Evolutionary conservation across 2,329 filamentous ascomycete genomes (phyloP), one percentile per base, ranked within the genome.

Genomic region (Penicillium sp.): DNA sequence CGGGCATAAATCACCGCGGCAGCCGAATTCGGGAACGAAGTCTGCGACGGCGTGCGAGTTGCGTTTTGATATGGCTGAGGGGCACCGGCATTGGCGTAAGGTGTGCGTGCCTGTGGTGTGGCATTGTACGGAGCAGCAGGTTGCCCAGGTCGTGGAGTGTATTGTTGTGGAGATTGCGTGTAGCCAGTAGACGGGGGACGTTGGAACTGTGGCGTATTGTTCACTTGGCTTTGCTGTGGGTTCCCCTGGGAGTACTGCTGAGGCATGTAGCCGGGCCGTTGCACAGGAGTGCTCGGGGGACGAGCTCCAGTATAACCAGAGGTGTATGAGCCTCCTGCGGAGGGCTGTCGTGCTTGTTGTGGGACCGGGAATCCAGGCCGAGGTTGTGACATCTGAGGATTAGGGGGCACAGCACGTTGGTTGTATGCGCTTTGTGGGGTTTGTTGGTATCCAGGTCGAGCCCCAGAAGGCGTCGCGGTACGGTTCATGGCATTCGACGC

Each of bases 181-280:
- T 72, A 77, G 51, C 78, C 77, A 55, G 80, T 81, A 54, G 73
- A 73, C 15, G 66, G 63, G 19, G 77, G 69, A 17, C 80, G 76
- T 65, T 80, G 79, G 62, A 78, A 79, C 61, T 78, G 79, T 47
- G 73, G 74, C n/a, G 74, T 72, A 51, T 75, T 75, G 54, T 68
- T 74, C 28, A 65, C 71, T 57, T 75, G 75, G 59, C 62, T 74
- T 64, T 74, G 79, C 63, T 75, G 75, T 15, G 72, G 70, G 10
- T 62, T 71, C 24, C 70, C 58, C 56, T 77, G 73, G 38, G 76
- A 65, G 59, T 77, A 79, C 40, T 75, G 73, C 42, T 74, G 74
- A 17, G 73, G 72, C 54, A 73, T 64, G 61, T 75, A 79, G 15
- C 68, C 70, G 30, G 77, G 72, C 17, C 79, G 76, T 60, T 78